Evolutionary conservation across 768 basidiomycete species (phyloP).

Genomic region (Saitozyma podzolica): DNA sequence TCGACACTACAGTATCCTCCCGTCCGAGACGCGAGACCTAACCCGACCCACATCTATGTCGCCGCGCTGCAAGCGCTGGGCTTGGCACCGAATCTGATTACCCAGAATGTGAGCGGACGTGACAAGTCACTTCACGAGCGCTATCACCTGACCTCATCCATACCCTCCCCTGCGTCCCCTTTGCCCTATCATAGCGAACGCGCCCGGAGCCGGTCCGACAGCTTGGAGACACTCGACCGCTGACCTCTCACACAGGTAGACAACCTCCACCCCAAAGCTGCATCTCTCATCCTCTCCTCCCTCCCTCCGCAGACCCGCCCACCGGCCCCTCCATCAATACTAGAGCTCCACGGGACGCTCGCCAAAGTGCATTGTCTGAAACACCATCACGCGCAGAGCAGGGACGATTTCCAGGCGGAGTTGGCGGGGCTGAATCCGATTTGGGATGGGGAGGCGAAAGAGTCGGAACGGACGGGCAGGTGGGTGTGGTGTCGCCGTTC

Average conservation of each 20-base stretch:
- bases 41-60: constrained; percentile 83
- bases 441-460: constrained; percentile 66
- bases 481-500: constrained; percentile 7
- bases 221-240: too few species aligned
- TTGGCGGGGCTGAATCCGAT: constrained; percentile 72
- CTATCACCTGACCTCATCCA: too few species aligned
- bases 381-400: constrained; percentile 66
- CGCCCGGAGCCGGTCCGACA: too few species aligned
- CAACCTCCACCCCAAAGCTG: constrained; percentile 82
- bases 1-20: constrained; percentile 66
- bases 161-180: too few species aligned
- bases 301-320: constrained; percentile 55
- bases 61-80: constrained; percentile 75
- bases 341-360: constrained; percentile 87
- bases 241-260: constrained; percentile 64
- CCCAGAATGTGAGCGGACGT: constrained; percentile 53
- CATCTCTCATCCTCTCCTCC: constrained; percentile 18
- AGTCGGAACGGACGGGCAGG: constrained; percentile 57
- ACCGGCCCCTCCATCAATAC: constrained; percentile 54
- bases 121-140: too few species aligned
- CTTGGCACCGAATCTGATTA: constrained; percentile 67
- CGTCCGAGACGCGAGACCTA: constrained; percentile 77
- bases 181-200: neutral
- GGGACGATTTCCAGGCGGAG: constrained; percentile 71
- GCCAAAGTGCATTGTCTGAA: constrained; percentile 76